Percentiles rank a stretch among this genome's conserved stretches.
These are phyloP conservation scores for Elsinoe perseae DNA, from an alignment of 2,329 filamentous ascomycete genomes.

Conservation along the genomic window DNA sequence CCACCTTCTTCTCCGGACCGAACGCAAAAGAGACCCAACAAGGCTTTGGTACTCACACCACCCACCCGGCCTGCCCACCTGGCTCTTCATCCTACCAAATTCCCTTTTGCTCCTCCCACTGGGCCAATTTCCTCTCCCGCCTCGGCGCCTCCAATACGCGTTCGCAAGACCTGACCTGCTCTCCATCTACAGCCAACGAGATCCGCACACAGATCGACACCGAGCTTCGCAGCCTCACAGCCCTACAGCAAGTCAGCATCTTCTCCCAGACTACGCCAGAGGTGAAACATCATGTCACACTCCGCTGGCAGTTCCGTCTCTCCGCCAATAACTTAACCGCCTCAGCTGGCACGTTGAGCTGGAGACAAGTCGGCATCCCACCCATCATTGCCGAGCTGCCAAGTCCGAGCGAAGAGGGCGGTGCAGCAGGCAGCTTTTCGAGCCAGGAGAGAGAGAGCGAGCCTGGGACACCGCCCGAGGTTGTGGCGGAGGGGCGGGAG, in stretches of 20 bases:
- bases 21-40: neutral
- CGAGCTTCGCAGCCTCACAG: slow-evolving; percentile 1
- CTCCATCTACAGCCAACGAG: neutral
- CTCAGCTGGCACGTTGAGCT: neutral
- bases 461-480: neutral
- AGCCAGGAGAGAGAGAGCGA: neutral
- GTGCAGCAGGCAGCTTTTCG: neutral
- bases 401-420: neutral
- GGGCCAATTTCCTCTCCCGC: slow-evolving; percentile 6
- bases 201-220: slow-evolving; percentile 8
- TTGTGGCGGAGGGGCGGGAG: neutral
- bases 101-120: slow-evolving; percentile 13
- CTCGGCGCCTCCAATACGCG: neutral
- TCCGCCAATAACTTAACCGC: neutral
- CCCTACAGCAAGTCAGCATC: slow-evolving; percentile 11
- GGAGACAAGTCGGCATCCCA: slow-evolving; percentile 2
- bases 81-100: slow-evolving; percentile 12
- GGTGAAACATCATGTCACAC: slow-evolving; percentile 2
- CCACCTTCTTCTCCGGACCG: slow-evolving; percentile 22
- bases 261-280: neutral
- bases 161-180: neutral
- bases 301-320: slow-evolving; percentile 13
- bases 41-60: slow-evolving; percentile 25
- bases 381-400: neutral
- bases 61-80: slow-evolving; percentile 18